A percentile compares a stretch with the other conserved stretches of the same genome.
Evolutionary conservation across 192 early-diverging fungal genomes (phyloP).

Genomic region (Allomyces javanicus): DNA sequence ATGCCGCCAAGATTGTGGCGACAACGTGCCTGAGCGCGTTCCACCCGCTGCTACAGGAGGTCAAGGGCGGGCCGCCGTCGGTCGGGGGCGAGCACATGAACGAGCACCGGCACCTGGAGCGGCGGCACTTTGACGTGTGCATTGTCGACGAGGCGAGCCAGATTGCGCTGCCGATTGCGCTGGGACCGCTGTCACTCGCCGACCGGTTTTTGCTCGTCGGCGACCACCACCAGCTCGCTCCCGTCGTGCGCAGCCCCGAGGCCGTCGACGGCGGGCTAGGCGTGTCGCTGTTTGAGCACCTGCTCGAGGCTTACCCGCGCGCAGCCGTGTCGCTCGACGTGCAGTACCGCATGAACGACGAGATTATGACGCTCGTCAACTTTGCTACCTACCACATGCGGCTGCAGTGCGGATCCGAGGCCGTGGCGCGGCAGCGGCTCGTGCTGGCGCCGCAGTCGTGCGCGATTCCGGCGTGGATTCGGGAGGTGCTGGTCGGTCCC

Average conservation of each 20-base stretch:
- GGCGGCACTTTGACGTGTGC: conserved; percentile 76
- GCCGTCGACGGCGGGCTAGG: conserved; percentile 16
- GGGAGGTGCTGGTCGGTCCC: neutral
- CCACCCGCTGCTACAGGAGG: neutral
- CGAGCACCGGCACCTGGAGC: neutral
- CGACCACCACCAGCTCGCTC: conserved; percentile 87
- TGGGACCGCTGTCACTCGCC: conserved; percentile 69
- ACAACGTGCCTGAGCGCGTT: conserved; percentile 69
- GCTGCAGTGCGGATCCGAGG: conserved; percentile 47
- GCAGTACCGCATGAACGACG: conserved; percentile 87
- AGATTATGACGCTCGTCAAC: conserved; percentile 74
- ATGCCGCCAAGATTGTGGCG: conserved; percentile 46
- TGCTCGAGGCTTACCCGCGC: conserved; percentile 63
- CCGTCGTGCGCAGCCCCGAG: conserved; percentile 42
- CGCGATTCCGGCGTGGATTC: conserved; percentile 1
- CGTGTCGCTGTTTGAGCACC: conserved; percentile 55
- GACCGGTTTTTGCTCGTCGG: conserved; percentile 80
- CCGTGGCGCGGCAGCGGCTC: conserved; percentile 36
- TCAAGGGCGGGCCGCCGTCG: neutral
- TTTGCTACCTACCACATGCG: conserved; percentile 59
- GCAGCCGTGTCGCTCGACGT: conserved; percentile 48
- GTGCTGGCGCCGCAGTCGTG: conserved; percentile 9
- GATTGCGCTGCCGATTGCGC: conserved; percentile 68
- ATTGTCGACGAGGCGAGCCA: conserved; percentile 95
- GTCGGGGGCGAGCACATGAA: neutral